Base-by-base conservation (phyloP, 2,329 filamentous ascomycete species). In the Ophiocordyceps unilateralis region DNA sequence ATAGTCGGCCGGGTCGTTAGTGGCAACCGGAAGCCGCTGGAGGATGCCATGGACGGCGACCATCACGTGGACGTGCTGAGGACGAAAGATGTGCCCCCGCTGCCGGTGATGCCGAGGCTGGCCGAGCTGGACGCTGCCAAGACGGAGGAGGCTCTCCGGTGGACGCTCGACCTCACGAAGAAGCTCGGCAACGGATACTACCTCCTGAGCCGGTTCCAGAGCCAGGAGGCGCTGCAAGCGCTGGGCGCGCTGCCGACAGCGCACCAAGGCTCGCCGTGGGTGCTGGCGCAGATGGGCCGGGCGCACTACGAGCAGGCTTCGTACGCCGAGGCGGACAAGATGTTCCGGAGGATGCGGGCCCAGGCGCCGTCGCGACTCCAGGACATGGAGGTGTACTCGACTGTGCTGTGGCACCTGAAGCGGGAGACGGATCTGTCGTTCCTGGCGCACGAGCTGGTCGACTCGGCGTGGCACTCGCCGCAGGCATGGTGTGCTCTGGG, bases 341-440 rank as follows among this genome's bases (percentile, higher is more conserved):
- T 80, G 53, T 98, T 94, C 59, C 72, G 78, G 45, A 78, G 79
- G 44, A 75, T 98, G 50, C 79, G 86, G 41, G 74, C 81, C 26
- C 70, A 91, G 50, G 80, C 84, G 12, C 89, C 89, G 1, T 83
- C 84, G 1, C 78, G 85, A 4, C 70, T 93, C 39, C 83, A 93
- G 56, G 88, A 95, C 55, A 95, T 96, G 88, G 91, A 98, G 57
- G 80, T 96, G 30, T 98, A 94, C 62, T 96, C 89, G 14, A 98
- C 91, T 1, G 81, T 93, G n/a, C 71, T 98, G n/a, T 98, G 93
- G 91, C 88, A 95, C 59, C 66, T 95, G 48, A 94, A 93, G 61
- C 81, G 83, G 48, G 89, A 95, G 55, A 83, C 87, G 0, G 85
- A 95, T 47, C 70, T 98, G 20, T 88, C 89, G 1, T 93, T 91